phyloP scores from a whole-genome alignment of 331 rosid species.

The Acacia pycnantha region DNA sequence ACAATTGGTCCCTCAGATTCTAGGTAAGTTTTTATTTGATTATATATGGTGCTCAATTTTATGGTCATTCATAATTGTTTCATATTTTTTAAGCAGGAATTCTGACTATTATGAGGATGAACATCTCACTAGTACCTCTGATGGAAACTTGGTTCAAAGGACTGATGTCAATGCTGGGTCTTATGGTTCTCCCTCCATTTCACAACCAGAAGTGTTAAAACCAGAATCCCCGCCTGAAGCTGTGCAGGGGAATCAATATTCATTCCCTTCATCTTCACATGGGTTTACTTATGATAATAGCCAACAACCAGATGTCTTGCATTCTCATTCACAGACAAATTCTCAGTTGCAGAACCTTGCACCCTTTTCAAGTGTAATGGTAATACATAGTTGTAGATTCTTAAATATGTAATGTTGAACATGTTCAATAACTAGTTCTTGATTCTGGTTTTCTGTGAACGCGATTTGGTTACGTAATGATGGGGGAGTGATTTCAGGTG shows the following conservation, averaged over 20 bases:
- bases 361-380: constrained; percentile 84
- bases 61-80: constrained; percentile 18
- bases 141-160: constrained; percentile 71
- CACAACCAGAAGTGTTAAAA: constrained; percentile 76
- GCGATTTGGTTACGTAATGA: constrained; percentile 20
- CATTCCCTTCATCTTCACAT: constrained; percentile 77
- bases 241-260: constrained; percentile 70
- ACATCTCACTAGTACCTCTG: constrained; percentile 63
- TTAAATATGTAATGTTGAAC: neutral
- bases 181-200: constrained; percentile 66
- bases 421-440: neutral
- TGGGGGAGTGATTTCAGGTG: neutral
- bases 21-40: constrained; percentile 45
- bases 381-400: constrained; percentile 35
- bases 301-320: constrained; percentile 60
- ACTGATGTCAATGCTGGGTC: constrained; percentile 55
- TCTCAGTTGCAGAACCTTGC: constrained; percentile 80
- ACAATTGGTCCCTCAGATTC: constrained; percentile 63
- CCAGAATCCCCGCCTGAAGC: constrained; percentile 66
- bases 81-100: constrained; percentile 55
- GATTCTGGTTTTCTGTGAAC: constrained; percentile 1
- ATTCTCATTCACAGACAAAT: constrained; percentile 69
- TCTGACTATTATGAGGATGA: constrained; percentile 82
- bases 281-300: constrained; percentile 69
- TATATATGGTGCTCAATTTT: constrained; percentile 10